Conservation (phyloP, 2,329 filamentous ascomycete species). For the Neophaeococcomyces aloes region DNA sequence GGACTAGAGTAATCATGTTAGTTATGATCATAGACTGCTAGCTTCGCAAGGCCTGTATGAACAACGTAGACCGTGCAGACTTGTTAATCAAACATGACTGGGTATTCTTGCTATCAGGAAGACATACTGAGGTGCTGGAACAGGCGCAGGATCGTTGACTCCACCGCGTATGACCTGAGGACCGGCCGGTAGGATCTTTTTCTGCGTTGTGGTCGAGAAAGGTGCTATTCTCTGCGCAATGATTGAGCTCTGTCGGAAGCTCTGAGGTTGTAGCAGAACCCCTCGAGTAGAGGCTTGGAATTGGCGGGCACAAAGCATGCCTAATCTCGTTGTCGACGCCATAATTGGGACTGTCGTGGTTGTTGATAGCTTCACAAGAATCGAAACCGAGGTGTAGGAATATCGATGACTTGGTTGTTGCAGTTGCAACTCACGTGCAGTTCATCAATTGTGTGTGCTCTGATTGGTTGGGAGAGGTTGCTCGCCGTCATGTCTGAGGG, state of each 20-base stretch:
- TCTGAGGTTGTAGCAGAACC: background rate
- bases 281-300: background rate
- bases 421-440: constrained; percentile 7
- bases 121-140: constrained; percentile 51
- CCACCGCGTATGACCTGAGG: constrained; percentile 65
- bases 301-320: constrained; percentile 6
- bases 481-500: constrained; percentile 1
- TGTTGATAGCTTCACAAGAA: background rate
- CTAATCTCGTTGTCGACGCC: constrained; percentile 7
- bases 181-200: constrained; percentile 67
- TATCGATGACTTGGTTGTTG: constrained; percentile 1
- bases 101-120: no score
- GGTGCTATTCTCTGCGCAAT: constrained; percentile 41
- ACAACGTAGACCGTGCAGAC: no score
- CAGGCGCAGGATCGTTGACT: constrained; percentile 77
- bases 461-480: constrained; percentile 1
- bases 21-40: no score
- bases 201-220: constrained; percentile 74
- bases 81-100: no score
- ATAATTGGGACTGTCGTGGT: constrained; percentile 1
- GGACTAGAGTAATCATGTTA: no score
- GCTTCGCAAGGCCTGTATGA: no score
- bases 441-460: background rate
- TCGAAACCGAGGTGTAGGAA: background rate
- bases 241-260: constrained; percentile 5